Base-by-base conservation (phyloP, 2,329 filamentous ascomycete genomes). In the Penicillium hordei region DNA sequence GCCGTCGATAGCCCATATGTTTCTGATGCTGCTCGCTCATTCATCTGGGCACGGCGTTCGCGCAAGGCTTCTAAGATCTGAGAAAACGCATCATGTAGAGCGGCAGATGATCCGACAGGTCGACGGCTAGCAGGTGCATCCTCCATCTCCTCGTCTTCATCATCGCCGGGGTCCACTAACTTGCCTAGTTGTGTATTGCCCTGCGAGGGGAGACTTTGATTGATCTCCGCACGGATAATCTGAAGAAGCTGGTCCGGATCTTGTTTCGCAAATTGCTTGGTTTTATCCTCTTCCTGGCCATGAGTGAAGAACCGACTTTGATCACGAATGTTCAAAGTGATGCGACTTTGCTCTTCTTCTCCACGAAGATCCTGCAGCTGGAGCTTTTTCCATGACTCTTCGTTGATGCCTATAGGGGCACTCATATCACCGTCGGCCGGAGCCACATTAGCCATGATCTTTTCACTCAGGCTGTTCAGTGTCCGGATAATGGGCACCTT, bases 401-500 rank as follows among this genome's bases (percentile, higher is more conserved):
- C 89, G 59, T 91, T 88, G 68, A 87, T 79, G 2, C 86, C 87
- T 51, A 86, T 84, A 2, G 87, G 84, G 5, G 81, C 82, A 60
- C 87, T 83, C 1, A 84, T 82, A 59, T 88, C 84, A n/a, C 81
- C 77, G 71, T 97, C 92, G 5, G 88, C 86, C 1, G 92, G 89
- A 2, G 89, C 86, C 12, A 96, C 91, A 63, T 93, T 89, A 48
- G 89, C 89, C 83, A 99, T 89, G 72, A 99, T 89, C 76, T 95
- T 97, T 74, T 94, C 91, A 67, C 91, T 96, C 55, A 97, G 83
- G 60, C 84, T 91, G 72, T 99, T 99, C 55, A 99, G 79, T 0
- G 91, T 92, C 60, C 89, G 87, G 62, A 97, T 88, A 60, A 97
- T 95, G 12, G 92, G 93, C 2, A 94, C 88, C 70, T 94, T 93